These are phyloP conservation scores for Aristolochia fimbriata DNA, from an alignment of 164 flowering plant genomes.

Conservation along the genomic window DNA sequence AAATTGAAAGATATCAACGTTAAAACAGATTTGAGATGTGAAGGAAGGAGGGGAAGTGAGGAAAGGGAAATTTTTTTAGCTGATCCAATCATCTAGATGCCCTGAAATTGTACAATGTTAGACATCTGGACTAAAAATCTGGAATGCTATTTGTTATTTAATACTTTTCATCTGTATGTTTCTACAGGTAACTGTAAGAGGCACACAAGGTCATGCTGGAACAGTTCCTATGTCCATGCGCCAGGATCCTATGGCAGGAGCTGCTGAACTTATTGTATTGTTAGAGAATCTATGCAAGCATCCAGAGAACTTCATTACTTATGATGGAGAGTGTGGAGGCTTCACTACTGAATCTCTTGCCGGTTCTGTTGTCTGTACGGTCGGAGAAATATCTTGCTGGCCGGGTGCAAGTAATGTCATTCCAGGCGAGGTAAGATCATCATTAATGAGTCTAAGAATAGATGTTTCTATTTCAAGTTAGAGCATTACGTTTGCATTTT, in stretches of 20 bases:
- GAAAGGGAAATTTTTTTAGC: too few species aligned
- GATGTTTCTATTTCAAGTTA: background rate
- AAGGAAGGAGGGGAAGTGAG: too few species aligned
- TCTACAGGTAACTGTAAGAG: conserved; percentile 83
- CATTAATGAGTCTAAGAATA: background rate
- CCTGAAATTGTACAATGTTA: background rate
- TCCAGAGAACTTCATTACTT: conserved; percentile 51
- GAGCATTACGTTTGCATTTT: too few species aligned
- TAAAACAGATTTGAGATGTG: too few species aligned
- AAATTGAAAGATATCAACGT: too few species aligned
- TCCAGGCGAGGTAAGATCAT: conserved; percentile 78
- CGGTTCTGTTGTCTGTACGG: conserved; percentile 88
- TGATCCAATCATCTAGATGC: too few species aligned
- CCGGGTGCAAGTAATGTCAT: conserved; percentile 99
- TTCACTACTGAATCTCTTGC: conserved; percentile 38
- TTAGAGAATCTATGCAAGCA: conserved; percentile 76
- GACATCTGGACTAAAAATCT: background rate
- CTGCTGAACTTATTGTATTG: conserved; percentile 76
- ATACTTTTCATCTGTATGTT: background rate
- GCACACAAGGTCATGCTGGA: conserved; percentile 98
- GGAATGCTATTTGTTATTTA: background rate
- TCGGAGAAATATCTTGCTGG: conserved; percentile 95
- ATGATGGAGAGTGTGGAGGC: conserved; percentile 44
- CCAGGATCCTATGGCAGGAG: conserved; percentile 89
- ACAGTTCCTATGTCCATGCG: conserved; percentile 99